Evolutionary conservation across 2,329 filamentous ascomycete species (phyloP).

Genomic region (Raffaelea albimanens): DNA sequence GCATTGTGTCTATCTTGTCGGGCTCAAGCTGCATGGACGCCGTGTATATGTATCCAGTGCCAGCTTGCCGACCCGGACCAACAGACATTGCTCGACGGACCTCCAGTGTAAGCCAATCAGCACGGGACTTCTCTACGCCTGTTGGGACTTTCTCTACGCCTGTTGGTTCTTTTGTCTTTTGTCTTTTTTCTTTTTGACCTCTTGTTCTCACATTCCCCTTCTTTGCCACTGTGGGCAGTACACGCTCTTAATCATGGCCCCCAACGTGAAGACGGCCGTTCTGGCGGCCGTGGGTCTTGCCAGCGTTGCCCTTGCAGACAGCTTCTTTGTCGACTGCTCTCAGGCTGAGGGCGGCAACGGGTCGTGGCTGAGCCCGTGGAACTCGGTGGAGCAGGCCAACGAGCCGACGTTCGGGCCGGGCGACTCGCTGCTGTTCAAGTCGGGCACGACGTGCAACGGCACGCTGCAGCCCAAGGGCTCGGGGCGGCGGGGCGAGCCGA

Average conservation of each 20-base stretch:
- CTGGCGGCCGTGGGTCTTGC: neutral
- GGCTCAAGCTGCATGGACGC: too few relatives aligned
- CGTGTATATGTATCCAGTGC: too few relatives aligned
- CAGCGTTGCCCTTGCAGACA: neutral
- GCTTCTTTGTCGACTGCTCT: neutral
- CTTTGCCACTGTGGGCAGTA: too few relatives aligned
- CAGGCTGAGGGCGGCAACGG: neutral
- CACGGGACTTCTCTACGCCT: too few relatives aligned
- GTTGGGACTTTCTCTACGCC: too few relatives aligned
- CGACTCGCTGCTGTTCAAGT: neutral
- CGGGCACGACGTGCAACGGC: neutral
- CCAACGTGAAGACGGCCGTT: neutral
- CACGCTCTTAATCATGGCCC: neutral
- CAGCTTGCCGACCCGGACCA: too few relatives aligned
- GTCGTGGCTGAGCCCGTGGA: neutral
- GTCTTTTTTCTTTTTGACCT: too few relatives aligned
- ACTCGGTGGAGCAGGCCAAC: neutral
- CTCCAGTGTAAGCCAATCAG: too few relatives aligned
- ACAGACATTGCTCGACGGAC: too few relatives aligned
- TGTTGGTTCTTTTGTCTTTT: too few relatives aligned
- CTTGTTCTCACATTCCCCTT: neutral
- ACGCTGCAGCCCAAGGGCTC: neutral
- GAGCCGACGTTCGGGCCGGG: neutral
- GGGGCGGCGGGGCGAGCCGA: neutral
- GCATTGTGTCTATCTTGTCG: too few relatives aligned